Evolutionary conservation across 306 rosid species (phyloP), one percentile per base, ranked within the genome.

Genomic region (Prinsepia uniflora): DNA sequence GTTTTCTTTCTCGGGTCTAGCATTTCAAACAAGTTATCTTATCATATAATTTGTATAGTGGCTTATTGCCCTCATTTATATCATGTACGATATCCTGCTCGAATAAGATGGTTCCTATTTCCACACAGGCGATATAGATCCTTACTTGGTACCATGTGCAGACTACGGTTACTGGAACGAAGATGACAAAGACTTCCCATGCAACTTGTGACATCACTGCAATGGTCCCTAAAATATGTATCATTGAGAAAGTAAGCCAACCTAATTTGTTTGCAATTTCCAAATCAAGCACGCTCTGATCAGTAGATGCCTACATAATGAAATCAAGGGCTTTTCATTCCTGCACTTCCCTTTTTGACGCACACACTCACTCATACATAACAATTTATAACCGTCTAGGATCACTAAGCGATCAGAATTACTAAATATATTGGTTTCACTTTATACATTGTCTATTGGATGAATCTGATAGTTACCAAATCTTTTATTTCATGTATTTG

Each of bases 111-210:
- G 63, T 20, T 71, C 57, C 30, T 45, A 45, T 45, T 36, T 67
- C 5, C 20, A 71, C 6, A 7, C 20, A 34, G 14, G 47, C n/a
- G 30, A n/a, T 50, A 17, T 22, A 65, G 70, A 52, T 41, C 40
- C 90, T 77, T 86, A 94, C 98, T 84, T 94, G 97, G 82, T 85
- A 94, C 96, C 97, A 94, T 65, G 90, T 72, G 92, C 98, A 94
- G 75, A 90, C 58, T 44, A 75, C 97, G 49, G 89, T 86, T 57
- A 87, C 92, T 39, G 97, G 98, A 82, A 94, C 76, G 83, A 94
- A 89, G 76, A 94, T 84, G 80, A 80, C 87, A 74, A 94, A 94
- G 43, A 94, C 96, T 90, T 94, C 86, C 98, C 98, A 90, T 54
- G 97, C 97, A 72, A 84, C 97, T 64, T 94, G 98, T 17, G 92